These are phyloP conservation scores for Magnolia sinica DNA, from an alignment of 164 flowering plant genomes.

Conservation along the genomic window DNA sequence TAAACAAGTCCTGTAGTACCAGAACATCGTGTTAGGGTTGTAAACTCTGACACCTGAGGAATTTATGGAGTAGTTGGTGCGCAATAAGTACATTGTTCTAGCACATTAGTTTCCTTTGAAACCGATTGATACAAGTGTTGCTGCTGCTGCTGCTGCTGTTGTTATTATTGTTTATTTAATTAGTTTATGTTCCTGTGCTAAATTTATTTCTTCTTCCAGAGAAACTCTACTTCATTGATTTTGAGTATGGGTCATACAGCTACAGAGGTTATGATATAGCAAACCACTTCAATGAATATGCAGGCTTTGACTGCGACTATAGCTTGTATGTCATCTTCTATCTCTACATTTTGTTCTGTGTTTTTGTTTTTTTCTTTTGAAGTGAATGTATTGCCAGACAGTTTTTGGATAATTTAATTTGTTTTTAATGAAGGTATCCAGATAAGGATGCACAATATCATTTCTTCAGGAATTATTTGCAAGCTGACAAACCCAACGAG, in stretches of 20 bases:
- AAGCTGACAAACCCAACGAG: conserved; percentile 68
- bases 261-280: conserved; percentile 97
- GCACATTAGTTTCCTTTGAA: background rate
- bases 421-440: conserved; percentile 62
- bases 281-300: conserved; percentile 98
- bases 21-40: background rate
- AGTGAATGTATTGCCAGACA: background rate
- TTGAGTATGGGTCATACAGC: conserved; percentile 93
- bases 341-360: background rate
- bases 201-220: conserved; percentile 36
- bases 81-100: background rate
- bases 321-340: conserved; percentile 52
- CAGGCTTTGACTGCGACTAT: conserved; percentile 96
- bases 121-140: no score
- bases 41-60: background rate
- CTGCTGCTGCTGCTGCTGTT: background rate
- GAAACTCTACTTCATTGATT: conserved; percentile 88
- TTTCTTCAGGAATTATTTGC: conserved; percentile 88
- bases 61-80: background rate
- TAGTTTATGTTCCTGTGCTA: background rate
- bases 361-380: background rate
- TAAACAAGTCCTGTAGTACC: background rate
- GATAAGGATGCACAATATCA: conserved; percentile 75
- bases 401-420: background rate
- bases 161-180: background rate